Evolutionary conservation across 495 filamentous ascomycete genomes (phyloP).

Genomic region (Penicillium argentinense): DNA sequence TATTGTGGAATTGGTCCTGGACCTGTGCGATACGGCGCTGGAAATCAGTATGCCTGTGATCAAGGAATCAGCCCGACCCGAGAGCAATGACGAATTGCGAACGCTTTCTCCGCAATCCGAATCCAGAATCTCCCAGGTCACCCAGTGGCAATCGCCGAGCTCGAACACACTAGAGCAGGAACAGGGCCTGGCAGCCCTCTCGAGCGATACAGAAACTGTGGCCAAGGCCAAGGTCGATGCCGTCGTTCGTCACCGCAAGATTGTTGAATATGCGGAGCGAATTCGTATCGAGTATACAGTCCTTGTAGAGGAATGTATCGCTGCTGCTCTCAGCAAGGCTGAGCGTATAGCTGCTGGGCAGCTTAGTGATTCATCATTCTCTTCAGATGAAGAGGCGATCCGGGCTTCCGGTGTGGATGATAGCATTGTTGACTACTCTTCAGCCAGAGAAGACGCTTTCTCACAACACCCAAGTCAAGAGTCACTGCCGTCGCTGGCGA

Average conservation of each 20-base stretch:
- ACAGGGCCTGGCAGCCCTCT: constrained; percentile 83
- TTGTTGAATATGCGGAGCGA: constrained; percentile 93
- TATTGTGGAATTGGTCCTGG: constrained; percentile 90
- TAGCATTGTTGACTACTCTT: background rate
- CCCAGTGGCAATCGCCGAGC: constrained; percentile 93
- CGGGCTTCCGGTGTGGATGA: too few species aligned
- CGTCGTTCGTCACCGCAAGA: constrained; percentile 83
- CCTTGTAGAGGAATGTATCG: constrained; percentile 90
- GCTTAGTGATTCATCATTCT: constrained; percentile 73
- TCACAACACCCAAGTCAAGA: constrained; percentile 6
- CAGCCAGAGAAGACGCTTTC: background rate
- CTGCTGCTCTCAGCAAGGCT: constrained; percentile 87
- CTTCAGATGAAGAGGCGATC: constrained; percentile 47
- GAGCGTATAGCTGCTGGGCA: constrained; percentile 81
- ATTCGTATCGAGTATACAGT: constrained; percentile 91
- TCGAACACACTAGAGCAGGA: constrained; percentile 92
- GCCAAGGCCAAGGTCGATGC: constrained; percentile 89
- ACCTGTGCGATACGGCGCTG: constrained; percentile 92
- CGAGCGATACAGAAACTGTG: constrained; percentile 80
- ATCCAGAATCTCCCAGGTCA: constrained; percentile 83
- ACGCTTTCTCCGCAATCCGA: constrained; percentile 96
- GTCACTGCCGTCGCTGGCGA: constrained; percentile 1
- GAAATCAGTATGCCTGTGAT: constrained; percentile 93
- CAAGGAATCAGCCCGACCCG: constrained; percentile 67
- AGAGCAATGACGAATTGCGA: constrained; percentile 69